Conservation (phyloP, 164 flowering plant species). For the Macadamia tetraphylla region DNA sequence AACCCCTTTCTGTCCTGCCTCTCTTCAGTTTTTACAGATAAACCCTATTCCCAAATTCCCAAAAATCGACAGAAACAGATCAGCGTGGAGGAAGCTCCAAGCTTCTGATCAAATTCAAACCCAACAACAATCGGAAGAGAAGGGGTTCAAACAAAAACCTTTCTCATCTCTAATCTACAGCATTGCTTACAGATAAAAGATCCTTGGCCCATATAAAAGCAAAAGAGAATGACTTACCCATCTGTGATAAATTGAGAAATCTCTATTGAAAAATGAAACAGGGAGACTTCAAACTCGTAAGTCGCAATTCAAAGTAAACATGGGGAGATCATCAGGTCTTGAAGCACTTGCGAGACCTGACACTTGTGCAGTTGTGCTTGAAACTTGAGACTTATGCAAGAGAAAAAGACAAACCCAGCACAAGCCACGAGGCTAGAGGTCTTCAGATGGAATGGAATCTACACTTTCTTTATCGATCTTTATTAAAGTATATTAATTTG, state of each 20-base stretch:
- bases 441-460: too few species aligned
- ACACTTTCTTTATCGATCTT: too few species aligned
- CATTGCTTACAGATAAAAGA: background rate
- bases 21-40: background rate
- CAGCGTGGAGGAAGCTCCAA: background rate
- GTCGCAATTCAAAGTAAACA: too few species aligned
- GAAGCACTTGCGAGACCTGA: too few species aligned
- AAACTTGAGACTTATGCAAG: too few species aligned
- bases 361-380: too few species aligned
- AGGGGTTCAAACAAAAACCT: background rate
- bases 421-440: too few species aligned
- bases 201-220: background rate
- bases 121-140: background rate
- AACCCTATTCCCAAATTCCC: slow-evolving; percentile 1
- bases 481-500: too few species aligned
- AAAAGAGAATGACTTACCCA: slow-evolving; percentile 7
- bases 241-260: background rate
- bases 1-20: slow-evolving; percentile 37
- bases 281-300: too few species aligned
- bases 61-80: background rate
- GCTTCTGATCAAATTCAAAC: background rate
- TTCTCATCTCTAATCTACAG: background rate
- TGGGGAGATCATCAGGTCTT: too few species aligned
- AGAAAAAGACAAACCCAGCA: too few species aligned
- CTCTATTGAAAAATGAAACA: background rate